Evolutionary conservation across 2,329 filamentous ascomycete genomes (phyloP), one percentile per base, ranked within the genome.

Genomic region (Periconia sp.): DNA sequence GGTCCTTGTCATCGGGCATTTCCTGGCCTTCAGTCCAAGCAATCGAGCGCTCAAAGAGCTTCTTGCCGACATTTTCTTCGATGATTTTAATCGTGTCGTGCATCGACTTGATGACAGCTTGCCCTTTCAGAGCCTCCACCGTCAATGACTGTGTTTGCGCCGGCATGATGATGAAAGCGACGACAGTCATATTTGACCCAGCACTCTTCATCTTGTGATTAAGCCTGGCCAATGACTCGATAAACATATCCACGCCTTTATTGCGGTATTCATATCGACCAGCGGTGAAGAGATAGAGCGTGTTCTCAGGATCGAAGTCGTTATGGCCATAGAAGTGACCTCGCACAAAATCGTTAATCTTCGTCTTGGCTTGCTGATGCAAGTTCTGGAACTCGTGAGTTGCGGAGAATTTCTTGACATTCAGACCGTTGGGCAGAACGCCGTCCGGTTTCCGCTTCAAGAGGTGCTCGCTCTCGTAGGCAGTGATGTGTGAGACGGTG

Each of bases 171-270:
- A 99, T 88, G 69, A 99, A 99, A 15, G 94, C 92, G 13, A 99
- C 92, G 6, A 99, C 87, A 0, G 94, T 97, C 68, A 86, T 92
- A 73, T 94, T 95, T 58, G 90, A 95, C 35, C 89, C 89, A 6
- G 85, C 74, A 37, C 74, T 74, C 81, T 97, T 97, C 65, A 99
- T 83, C 26, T 88, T 84, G 76, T 97, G 92, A 74, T 99, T 99
- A 61, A 99, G 76, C 30, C 94, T 88, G 19, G 94, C 94, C 51
- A 99, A 77, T 3, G 92, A 94, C 73, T 99, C 94, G 57, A 99
- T 95, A 72, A 97, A 99, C 94, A 99, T 97, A 72, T 99, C 94
- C 8, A 96, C 92, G 65, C 94, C 94, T 75, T 99, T 99, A 68
- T 99, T 99, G 54, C 94, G 81, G 80, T 92, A 99, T 72, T 99